phyloP scores from a whole-genome alignment of 2,329 filamentous ascomycete genomes.

The Uncinocarpus reesii region DNA sequence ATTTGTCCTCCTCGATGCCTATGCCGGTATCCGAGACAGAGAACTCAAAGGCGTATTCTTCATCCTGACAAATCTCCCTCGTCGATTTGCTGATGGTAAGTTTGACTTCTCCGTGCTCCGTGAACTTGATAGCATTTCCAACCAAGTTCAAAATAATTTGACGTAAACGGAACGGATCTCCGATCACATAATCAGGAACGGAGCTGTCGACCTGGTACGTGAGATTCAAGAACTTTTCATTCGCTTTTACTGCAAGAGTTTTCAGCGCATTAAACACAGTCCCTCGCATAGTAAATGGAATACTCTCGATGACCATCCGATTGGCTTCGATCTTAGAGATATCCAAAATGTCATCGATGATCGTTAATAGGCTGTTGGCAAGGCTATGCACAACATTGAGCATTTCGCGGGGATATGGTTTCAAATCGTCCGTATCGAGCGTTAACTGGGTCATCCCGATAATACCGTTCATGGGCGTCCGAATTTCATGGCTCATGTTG shows the following conservation, averaged over 20 bases:
- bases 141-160: slow-evolving; percentile 97
- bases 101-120: slow-evolving; percentile 90
- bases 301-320: slow-evolving; percentile 96
- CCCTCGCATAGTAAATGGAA: slow-evolving; percentile 85
- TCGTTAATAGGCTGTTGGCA: slow-evolving; percentile 89
- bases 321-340: slow-evolving; percentile 79
- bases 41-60: slow-evolving; percentile 91
- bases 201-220: slow-evolving; percentile 89
- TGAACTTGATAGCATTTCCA: slow-evolving; percentile 98
- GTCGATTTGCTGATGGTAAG: slow-evolving; percentile 72
- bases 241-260: slow-evolving; percentile 91
- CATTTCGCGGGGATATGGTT: slow-evolving; percentile 94
- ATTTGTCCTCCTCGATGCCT: slow-evolving; percentile 87
- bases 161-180: slow-evolving; percentile 88
- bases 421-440: slow-evolving; percentile 86
- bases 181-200: slow-evolving; percentile 88
- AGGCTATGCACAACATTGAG: slow-evolving; percentile 95
- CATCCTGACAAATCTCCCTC: slow-evolving; percentile 53
- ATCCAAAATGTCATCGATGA: slow-evolving; percentile 73
- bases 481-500: slow-evolving; percentile 98
- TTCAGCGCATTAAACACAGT: slow-evolving; percentile 97
- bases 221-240: slow-evolving; percentile 86
- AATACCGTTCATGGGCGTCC: slow-evolving; percentile 95
- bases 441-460: slow-evolving; percentile 97
- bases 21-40: slow-evolving; percentile 94